phyloP scores from a whole-genome alignment of 2,329 filamentous ascomycete genomes.

The Botrytis fabae region DNA sequence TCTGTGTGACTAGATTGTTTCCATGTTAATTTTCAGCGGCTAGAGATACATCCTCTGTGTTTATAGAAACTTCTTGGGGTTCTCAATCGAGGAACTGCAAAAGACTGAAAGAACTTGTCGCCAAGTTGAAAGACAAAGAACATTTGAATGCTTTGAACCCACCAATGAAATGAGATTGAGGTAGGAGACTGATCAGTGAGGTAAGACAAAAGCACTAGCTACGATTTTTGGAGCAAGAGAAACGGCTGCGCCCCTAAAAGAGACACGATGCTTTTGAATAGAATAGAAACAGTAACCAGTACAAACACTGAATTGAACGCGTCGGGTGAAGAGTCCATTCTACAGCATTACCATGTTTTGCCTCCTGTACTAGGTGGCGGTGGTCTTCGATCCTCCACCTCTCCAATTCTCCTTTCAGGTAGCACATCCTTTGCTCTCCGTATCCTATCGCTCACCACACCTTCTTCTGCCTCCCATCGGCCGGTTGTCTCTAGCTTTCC shows the following conservation, averaged over 20 bases:
- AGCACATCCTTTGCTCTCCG: slow-evolving; percentile 32
- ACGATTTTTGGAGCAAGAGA: background rate
- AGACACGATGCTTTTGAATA: background rate
- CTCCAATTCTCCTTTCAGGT: slow-evolving; percentile 18
- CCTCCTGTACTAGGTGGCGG: slow-evolving; percentile 5
- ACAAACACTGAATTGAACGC: background rate
- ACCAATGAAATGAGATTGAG: background rate
- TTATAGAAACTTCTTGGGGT: background rate
- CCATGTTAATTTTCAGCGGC: background rate
- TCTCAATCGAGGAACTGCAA: background rate
- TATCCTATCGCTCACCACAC: slow-evolving; percentile 39
- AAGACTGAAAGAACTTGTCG: background rate
- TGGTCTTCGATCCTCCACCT: slow-evolving; percentile 11
- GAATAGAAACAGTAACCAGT: background rate
- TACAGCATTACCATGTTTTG: slow-evolving; percentile 1
- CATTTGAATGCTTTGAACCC: background rate
- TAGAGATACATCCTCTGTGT: background rate
- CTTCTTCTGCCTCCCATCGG: slow-evolving; percentile 42
- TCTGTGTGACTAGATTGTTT: background rate
- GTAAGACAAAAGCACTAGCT: background rate
- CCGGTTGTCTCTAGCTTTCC: slow-evolving; percentile 33
- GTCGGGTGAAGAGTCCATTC: background rate
- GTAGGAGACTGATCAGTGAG: background rate
- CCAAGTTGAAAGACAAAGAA: background rate
- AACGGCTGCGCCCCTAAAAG: background rate